Conservation (phyloP, 2,329 filamentous ascomycete genomes). For the Talaromyces sp. region DNA sequence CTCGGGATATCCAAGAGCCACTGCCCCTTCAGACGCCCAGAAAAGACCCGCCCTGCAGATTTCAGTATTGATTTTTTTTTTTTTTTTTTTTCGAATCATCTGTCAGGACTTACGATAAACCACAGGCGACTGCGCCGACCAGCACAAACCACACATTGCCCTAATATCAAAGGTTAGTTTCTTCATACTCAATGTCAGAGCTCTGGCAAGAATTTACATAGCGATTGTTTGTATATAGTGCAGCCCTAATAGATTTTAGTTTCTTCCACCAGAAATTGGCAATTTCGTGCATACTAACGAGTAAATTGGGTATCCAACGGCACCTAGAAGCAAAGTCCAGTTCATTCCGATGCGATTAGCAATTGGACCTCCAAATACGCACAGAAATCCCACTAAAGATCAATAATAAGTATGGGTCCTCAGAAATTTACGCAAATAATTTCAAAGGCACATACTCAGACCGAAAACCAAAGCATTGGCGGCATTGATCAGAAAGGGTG, state of each 20-base stretch:
- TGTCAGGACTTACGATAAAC: conserved; percentile 39
- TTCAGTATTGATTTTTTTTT: not conserved
- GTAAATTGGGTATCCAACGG: conserved; percentile 54
- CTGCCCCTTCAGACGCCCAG: conserved; percentile 55
- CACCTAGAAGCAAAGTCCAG: conserved; percentile 47
- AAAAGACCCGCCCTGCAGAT: conserved; percentile 48
- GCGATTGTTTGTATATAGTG: conserved; percentile 48
- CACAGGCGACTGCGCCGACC: conserved; percentile 53
- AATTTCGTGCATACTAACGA: conserved; percentile 19
- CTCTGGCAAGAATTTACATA: conserved; percentile 19
- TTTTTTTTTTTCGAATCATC: not conserved
- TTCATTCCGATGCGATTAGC: conserved; percentile 54
- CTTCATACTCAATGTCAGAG: not conserved
- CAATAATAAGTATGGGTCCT: not conserved
- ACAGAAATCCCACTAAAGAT: conserved; percentile 45
- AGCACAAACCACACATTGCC: conserved; percentile 58
- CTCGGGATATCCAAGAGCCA: conserved; percentile 54
- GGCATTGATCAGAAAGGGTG: conserved; percentile 56
- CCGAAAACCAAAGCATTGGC: conserved; percentile 57
- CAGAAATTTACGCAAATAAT: not conserved
- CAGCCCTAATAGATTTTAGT: conserved; percentile 29
- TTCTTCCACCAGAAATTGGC: not conserved
- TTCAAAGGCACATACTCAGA: conserved; percentile 32
- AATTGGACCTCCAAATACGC: conserved; percentile 53
- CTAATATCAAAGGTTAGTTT: conserved; percentile 11